Base-by-base conservation (phyloP, 345 rosid species). In the Tarenaya hassleriana region DNA sequence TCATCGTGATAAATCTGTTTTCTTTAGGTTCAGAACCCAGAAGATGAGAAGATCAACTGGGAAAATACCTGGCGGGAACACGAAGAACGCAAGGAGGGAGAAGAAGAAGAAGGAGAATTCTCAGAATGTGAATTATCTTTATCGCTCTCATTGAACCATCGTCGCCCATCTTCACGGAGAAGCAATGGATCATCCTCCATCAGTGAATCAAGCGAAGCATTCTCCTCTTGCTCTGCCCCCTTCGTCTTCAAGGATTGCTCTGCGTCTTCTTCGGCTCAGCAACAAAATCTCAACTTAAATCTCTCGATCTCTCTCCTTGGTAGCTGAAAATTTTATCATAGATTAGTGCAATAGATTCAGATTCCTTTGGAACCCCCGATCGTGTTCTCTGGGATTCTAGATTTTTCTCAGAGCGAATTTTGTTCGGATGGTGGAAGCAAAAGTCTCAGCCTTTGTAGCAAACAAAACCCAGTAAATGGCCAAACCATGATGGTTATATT, bases 251-350 rank as follows among this genome's bases (percentile, higher is more conserved):
- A 69, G 50, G 83, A 69, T 37, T 70, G 74, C 58, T 70, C 63
- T 8, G 69, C 35, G 14, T 68, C 82, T 11, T 75, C 69, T 12
- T 60, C 73, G 3, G 51, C 41, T 12, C 64, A 63, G 42, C 60
- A 64, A 44, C 56, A 38, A 31, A 71, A 60, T 38, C 58, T 82
- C 7, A 80, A 82, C 53, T 69, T 88, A 20, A 88, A 85, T 37
- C 75, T 88, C 0, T 82, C 95, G 4, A 77, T 82, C 56, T 84
- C 95, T 42, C 92, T 84, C n/a, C 77, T 86, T 39, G 83, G 86
- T 41, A 64, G 66, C 46, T 75, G 35, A 60, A 19, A 5, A 10
- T 16, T 1, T 16, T 8, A 10, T 16, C 34, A 40, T 66, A 58
- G 70, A 47, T 47, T 24, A 24, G 29, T 5, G 5, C 29, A 24